Conservation (phyloP, 495 filamentous ascomycete genomes). For the Diplogelasinospora grovesii region DNA sequence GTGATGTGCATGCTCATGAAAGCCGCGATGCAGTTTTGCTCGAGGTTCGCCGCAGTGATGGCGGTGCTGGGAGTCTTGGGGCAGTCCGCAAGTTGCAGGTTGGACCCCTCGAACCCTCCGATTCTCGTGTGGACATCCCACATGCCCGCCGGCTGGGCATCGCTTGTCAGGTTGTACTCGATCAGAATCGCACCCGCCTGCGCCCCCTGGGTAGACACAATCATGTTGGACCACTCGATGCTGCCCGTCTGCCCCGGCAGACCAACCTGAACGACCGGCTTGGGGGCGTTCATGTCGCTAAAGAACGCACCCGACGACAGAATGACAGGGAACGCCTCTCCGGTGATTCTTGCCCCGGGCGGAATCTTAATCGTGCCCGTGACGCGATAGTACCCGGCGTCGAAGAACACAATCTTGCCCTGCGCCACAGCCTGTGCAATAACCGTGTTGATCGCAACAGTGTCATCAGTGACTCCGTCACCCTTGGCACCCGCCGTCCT, state of each 20-base stretch:
- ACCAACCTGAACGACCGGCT: slow-evolving; percentile 67
- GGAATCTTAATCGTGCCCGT: slow-evolving; percentile 73
- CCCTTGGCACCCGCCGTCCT: slow-evolving; percentile 68
- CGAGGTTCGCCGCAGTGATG: slow-evolving; percentile 33
- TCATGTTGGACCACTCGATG: slow-evolving; percentile 73
- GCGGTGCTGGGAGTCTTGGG: slow-evolving; percentile 49
- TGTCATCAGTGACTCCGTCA: slow-evolving; percentile 61
- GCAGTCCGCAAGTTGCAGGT: slow-evolving; percentile 66
- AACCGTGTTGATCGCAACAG: slow-evolving; percentile 56
- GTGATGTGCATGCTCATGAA: slow-evolving; percentile 67
- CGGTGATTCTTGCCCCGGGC: slow-evolving; percentile 61
- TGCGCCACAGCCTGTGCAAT: slow-evolving; percentile 49
- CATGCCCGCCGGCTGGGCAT: slow-evolving; percentile 62
- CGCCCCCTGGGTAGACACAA: slow-evolving; percentile 66
- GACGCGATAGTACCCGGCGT: slow-evolving; percentile 77
- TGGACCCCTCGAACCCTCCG: slow-evolving; percentile 71
- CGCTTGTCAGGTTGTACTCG: slow-evolving; percentile 73
- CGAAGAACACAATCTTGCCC: slow-evolving; percentile 71
- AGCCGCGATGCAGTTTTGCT: slow-evolving; percentile 56
- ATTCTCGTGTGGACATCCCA: slow-evolving; percentile 88
- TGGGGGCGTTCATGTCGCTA: slow-evolving; percentile 55
- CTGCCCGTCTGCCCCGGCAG: slow-evolving; percentile 60
- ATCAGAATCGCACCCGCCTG: slow-evolving; percentile 78
- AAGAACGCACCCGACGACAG: slow-evolving; percentile 62
- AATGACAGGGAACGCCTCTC: slow-evolving; percentile 84